phyloP scores from a whole-genome alignment of 1,284 basidiomycete genomes.

The Moesziomyces globuligerus region DNA sequence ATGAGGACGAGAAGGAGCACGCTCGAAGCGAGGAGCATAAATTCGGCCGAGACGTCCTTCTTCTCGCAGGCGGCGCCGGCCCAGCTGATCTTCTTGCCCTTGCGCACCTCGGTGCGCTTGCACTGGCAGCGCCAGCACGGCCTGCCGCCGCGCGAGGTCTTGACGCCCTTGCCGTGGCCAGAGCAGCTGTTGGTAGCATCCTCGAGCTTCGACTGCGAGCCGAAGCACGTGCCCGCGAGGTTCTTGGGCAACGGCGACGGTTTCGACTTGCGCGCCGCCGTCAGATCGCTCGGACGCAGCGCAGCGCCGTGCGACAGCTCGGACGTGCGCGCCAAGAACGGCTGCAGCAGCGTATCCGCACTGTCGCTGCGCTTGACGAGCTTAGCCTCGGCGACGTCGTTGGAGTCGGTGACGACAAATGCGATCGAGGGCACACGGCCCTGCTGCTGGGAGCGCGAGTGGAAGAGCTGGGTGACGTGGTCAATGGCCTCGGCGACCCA shows the following conservation, averaged over 20 bases:
- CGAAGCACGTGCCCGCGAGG: conserved; percentile 50
- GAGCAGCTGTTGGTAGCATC: conserved; percentile 55
- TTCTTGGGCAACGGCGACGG: conserved; percentile 28
- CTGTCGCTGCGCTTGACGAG: conserved; percentile 21
- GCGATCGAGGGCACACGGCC: conserved; percentile 33
- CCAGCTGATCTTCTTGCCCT: conserved; percentile 50
- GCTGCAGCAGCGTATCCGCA: conserved; percentile 18
- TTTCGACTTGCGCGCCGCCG: conserved; percentile 5
- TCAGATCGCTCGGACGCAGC: background rate
- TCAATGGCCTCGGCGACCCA: conserved; percentile 27
- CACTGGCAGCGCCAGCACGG: conserved; percentile 62
- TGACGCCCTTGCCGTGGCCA: conserved; percentile 53
- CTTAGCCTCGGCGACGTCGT: conserved; percentile 1
- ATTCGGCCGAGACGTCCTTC: conserved; percentile 55
- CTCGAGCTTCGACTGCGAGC: conserved; percentile 33
- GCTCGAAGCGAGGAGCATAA: conserved; percentile 53
- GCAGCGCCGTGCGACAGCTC: conserved; percentile 9
- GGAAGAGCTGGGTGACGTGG: conserved; percentile 19
- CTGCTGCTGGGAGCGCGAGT: conserved; percentile 24
- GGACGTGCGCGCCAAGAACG: conserved; percentile 22
- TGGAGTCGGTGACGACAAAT: conserved; percentile 36
- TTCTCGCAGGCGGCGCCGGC: conserved; percentile 64
- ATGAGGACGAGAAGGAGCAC: conserved; percentile 46
- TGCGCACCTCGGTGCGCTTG: conserved; percentile 35
- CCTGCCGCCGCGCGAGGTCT: conserved; percentile 51